A percentile compares a stretch with the other conserved stretches of the same genome.
Evolutionary conservation across 352 stramenopile species (phyloP).

Genomic region (Phytophthora fragariae): DNA sequence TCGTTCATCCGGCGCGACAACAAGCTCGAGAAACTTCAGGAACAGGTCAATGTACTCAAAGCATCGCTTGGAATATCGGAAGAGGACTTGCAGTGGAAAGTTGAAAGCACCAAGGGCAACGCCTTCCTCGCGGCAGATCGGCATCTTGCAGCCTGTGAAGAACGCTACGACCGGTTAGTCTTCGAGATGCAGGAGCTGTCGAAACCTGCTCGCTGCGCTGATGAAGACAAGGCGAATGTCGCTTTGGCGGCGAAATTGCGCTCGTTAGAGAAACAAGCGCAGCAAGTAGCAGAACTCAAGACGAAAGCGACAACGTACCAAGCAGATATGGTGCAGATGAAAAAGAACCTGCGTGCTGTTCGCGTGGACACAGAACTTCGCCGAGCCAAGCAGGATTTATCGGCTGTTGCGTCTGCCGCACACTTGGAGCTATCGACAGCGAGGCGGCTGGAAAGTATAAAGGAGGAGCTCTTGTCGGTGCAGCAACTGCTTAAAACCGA

Average conservation of each 20-base stretch:
- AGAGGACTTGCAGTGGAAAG: slow-evolving; percentile 82
- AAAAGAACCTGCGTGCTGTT: slow-evolving; percentile 54
- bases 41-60: slow-evolving; percentile 82
- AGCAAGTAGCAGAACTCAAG: slow-evolving; percentile 55
- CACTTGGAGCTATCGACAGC: slow-evolving; percentile 19
- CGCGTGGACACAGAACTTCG: slow-evolving; percentile 56
- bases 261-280: slow-evolving; percentile 44
- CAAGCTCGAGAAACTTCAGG: slow-evolving; percentile 70
- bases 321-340: slow-evolving; percentile 44
- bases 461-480: slow-evolving; percentile 47
- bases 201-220: slow-evolving; percentile 46
- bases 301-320: slow-evolving; percentile 41
- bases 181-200: slow-evolving; percentile 72
- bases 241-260: slow-evolving; percentile 56
- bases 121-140: slow-evolving; percentile 70
- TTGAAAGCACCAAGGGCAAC: slow-evolving; percentile 79
- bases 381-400: slow-evolving; percentile 32
- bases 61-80: slow-evolving; percentile 75
- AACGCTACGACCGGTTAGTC: slow-evolving; percentile 70
- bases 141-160: slow-evolving; percentile 61
- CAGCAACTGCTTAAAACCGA: slow-evolving; percentile 59
- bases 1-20: slow-evolving; percentile 56
- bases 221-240: slow-evolving; percentile 61
- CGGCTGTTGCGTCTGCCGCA: neutral
- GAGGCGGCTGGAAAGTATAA: slow-evolving; percentile 49